phyloP scores from a whole-genome alignment of 2,329 filamentous ascomycete genomes.

The Penicillium sp. region DNA sequence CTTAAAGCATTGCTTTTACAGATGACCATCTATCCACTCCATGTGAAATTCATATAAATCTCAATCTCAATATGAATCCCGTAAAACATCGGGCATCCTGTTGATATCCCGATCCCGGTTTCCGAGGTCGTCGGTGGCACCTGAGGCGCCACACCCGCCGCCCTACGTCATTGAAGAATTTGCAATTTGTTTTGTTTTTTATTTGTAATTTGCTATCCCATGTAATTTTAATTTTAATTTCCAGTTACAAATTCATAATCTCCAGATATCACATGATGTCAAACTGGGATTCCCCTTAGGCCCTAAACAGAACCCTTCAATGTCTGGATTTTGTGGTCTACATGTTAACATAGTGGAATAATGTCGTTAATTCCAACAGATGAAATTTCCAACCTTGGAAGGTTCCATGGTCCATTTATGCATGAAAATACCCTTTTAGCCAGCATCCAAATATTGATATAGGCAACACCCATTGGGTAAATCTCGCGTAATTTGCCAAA shows the following conservation, averaged over 20 bases:
- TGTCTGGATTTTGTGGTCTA: too few relatives aligned
- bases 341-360: too few relatives aligned
- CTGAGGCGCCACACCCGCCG: constrained; percentile 3
- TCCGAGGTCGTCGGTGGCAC: not conserved
- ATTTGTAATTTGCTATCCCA: too few relatives aligned
- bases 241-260: too few relatives aligned
- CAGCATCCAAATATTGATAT: not conserved
- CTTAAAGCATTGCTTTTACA: not conserved
- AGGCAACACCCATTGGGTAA: not conserved
- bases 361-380: too few relatives aligned
- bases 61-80: not conserved
- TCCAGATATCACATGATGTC: too few relatives aligned
- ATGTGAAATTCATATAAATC: not conserved
- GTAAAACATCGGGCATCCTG: not conserved
- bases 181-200: too few relatives aligned
- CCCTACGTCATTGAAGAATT: constrained; percentile 6
- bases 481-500: not conserved
- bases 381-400: too few relatives aligned
- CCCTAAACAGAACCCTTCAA: too few relatives aligned
- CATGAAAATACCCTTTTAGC: not conserved
- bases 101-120: not conserved
- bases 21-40: not conserved
- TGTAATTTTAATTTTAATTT: not conserved
- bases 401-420: too few relatives aligned
- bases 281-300: too few relatives aligned